A percentile compares a stretch with the other conserved stretches of the same genome.
Conservation (phyloP, 1,284 basidiomycete genomes). For the Heterobasidion parviporum region DNA sequence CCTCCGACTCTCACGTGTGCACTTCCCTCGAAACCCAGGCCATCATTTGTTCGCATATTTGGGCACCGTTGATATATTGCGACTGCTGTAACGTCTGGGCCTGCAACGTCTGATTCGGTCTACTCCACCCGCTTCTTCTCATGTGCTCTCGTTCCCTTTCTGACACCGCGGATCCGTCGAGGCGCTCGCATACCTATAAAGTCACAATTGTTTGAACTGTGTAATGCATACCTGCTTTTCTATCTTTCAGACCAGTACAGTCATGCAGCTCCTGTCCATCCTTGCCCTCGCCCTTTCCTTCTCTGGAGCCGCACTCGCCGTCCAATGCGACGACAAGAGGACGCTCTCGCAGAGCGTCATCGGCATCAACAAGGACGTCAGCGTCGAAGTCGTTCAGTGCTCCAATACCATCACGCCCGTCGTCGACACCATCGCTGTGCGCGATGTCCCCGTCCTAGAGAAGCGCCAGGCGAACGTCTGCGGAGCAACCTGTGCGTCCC, state of each 20-base stretch:
- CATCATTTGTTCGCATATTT: too few species aligned
- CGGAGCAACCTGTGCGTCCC: conserved; percentile 29
- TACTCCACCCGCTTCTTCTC: not conserved
- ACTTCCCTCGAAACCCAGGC: too few species aligned
- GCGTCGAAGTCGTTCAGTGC: conserved; percentile 24
- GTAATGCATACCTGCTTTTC: not conserved
- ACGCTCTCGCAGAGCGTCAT: conserved; percentile 22
- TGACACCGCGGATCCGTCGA: too few species aligned
- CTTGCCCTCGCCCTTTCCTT: conserved; percentile 8
- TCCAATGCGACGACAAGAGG: conserved; percentile 12
- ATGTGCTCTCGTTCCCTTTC: not conserved
- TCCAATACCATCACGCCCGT: conserved; percentile 10
- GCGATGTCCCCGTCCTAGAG: conserved; percentile 6
- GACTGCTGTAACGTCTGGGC: too few species aligned
- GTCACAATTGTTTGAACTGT: not conserved
- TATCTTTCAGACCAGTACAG: not conserved
- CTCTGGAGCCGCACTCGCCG: conserved; percentile 6
- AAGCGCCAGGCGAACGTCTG: conserved; percentile 28
- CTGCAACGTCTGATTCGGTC: not conserved
- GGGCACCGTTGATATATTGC: too few species aligned
- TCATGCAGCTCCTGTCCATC: conserved; percentile 5
- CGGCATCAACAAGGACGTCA: conserved; percentile 28
- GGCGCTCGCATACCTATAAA: not conserved
- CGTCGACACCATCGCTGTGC: not conserved
- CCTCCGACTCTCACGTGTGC: too few species aligned